phyloP scores from a whole-genome alignment of 225 moss, liverwort and hornwort genomes.

The Anthoceros angustus region DNA sequence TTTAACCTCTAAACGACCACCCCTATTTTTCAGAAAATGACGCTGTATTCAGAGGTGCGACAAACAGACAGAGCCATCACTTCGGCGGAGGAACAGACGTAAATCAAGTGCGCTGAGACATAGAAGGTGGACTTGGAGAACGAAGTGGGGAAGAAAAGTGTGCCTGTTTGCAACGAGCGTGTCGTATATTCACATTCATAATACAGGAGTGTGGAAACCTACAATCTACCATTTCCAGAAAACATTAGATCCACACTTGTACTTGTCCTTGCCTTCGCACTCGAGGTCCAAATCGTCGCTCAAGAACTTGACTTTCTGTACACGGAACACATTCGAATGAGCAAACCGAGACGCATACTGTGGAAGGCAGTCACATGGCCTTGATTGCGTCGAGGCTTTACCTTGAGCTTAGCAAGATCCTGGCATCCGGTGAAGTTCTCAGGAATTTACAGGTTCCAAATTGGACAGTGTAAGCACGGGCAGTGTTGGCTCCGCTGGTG shows the following conservation, averaged over 20 bases:
- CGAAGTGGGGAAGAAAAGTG: too few species aligned
- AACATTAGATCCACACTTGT: conserved; percentile 26
- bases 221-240: conserved; percentile 23
- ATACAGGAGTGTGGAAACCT: too few species aligned
- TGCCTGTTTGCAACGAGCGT: too few species aligned
- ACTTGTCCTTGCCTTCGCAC: conserved; percentile 37
- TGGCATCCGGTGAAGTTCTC: conserved; percentile 42
- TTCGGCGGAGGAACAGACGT: too few species aligned
- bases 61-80: too few species aligned
- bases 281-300: conserved; percentile 23
- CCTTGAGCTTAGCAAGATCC: conserved; percentile 32
- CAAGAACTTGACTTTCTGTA: conserved; percentile 30
- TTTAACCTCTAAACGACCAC: too few species aligned
- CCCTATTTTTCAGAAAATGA: too few species aligned
- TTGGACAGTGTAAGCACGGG: conserved; percentile 31
- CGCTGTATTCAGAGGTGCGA: too few species aligned
- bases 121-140: too few species aligned
- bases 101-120: too few species aligned
- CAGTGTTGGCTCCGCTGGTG: conserved; percentile 37
- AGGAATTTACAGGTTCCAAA: conserved; percentile 26
- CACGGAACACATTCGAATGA: not conserved
- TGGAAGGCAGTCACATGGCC: not conserved
- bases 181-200: too few species aligned
- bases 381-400: not conserved
- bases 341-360: not conserved